Percentiles rank a stretch among this genome's conserved stretches.
Conservation (phyloP, 1,139 yeast genomes). For the Pichia sp. region DNA sequence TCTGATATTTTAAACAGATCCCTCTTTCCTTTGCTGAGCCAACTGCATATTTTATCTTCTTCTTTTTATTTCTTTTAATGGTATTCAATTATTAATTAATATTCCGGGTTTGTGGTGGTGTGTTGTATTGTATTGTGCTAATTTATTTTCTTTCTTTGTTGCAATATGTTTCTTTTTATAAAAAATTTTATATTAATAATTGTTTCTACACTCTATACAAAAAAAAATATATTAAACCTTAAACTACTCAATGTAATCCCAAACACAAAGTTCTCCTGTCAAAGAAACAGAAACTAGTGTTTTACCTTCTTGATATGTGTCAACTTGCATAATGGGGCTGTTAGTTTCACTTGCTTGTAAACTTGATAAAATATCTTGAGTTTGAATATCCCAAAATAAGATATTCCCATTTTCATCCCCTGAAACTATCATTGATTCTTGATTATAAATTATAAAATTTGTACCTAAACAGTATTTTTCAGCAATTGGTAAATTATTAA, state of each 20-base stretch:
- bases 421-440: slow-evolving; percentile 45
- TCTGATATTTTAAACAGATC: background rate
- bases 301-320: slow-evolving; percentile 34
- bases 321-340: slow-evolving; percentile 42
- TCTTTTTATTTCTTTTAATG: background rate
- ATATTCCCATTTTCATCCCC: slow-evolving; percentile 63
- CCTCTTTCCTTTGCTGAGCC: background rate
- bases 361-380: slow-evolving; percentile 36
- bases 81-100: too few species aligned
- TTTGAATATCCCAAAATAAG: slow-evolving; percentile 70
- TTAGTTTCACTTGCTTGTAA: slow-evolving; percentile 17
- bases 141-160: too few species aligned
- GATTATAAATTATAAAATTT: slow-evolving; percentile 34
- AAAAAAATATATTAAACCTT: background rate
- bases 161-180: background rate
- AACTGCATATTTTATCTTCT: background rate
- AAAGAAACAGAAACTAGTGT: slow-evolving; percentile 39
- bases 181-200: background rate
- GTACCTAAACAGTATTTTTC: slow-evolving; percentile 45
- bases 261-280: slow-evolving; percentile 35
- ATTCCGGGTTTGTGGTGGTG: too few species aligned
- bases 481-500: slow-evolving; percentile 32
- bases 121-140: too few species aligned
- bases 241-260: slow-evolving; percentile 25
- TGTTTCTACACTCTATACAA: slow-evolving; percentile 1